phyloP scores from a whole-genome alignment of 495 filamentous ascomycete species.

The Astrothelium macrocarpum region DNA sequence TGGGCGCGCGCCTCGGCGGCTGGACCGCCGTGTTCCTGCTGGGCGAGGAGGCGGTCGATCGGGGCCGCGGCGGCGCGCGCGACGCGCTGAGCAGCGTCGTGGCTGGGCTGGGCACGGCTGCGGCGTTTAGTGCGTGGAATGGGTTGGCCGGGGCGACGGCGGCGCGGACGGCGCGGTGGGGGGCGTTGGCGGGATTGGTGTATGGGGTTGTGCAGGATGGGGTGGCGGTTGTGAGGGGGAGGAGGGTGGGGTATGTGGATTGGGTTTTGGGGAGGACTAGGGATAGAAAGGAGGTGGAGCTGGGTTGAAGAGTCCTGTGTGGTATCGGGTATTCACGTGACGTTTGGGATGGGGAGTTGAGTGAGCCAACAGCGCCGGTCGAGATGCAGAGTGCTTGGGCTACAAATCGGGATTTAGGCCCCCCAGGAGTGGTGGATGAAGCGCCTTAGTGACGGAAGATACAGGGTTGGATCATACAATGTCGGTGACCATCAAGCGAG shows the following conservation, averaged over 20 bases:
- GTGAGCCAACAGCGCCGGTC: too few species aligned
- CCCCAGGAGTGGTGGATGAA: too few species aligned
- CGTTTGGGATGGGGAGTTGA: too few species aligned
- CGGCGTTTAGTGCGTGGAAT: slow-evolving; percentile 79
- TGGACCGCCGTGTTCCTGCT: slow-evolving; percentile 61
- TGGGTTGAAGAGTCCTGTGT: too few species aligned
- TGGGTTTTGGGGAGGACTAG: slow-evolving; percentile 41
- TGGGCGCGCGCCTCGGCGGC: slow-evolving; percentile 58
- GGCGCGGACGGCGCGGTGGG: slow-evolving; percentile 73
- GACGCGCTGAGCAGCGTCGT: slow-evolving; percentile 65
- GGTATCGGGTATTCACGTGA: too few species aligned
- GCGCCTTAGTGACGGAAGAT: too few species aligned
- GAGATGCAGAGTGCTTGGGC: too few species aligned
- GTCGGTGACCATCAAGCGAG: too few species aligned
- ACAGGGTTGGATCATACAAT: too few species aligned
- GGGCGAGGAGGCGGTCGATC: slow-evolving; percentile 78
- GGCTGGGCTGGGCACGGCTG: slow-evolving; percentile 71
- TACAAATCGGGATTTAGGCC: too few species aligned
- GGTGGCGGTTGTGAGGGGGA: slow-evolving; percentile 52
- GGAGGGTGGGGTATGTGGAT: slow-evolving; percentile 61
- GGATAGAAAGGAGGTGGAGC: neutral
- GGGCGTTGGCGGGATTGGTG: slow-evolving; percentile 62
- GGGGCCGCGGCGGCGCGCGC: slow-evolving; percentile 22
- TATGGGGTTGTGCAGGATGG: slow-evolving; percentile 78
- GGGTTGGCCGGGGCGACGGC: slow-evolving; percentile 72